phyloP scores from a whole-genome alignment of 345 rosid genomes.

The Angophora floribunda region DNA sequence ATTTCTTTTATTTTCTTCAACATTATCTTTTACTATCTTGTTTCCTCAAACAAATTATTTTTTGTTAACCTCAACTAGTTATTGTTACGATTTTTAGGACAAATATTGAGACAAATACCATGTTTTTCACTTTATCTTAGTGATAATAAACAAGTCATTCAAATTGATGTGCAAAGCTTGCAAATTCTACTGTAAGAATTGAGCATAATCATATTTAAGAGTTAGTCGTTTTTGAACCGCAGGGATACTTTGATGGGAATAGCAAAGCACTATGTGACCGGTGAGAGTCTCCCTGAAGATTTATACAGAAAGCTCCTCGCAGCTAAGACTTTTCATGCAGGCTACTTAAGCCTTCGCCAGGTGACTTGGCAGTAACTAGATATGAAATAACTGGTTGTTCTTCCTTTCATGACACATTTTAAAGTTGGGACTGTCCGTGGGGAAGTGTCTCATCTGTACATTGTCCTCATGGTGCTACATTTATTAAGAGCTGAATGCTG shows the following conservation, averaged over 20 bases:
- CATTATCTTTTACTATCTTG: not conserved
- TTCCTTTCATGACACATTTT: not conserved
- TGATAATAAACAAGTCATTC: not conserved
- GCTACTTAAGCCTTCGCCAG: constrained; percentile 81
- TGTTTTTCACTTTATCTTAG: not conserved
- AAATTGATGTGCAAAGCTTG: not conserved
- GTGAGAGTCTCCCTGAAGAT: constrained; percentile 77
- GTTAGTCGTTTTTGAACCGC: not conserved
- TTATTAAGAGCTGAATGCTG: not conserved
- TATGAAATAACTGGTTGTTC: not conserved
- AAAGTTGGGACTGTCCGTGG: not conserved
- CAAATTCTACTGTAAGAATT: too few relatives aligned
- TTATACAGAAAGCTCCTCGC: constrained; percentile 78
- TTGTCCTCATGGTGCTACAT: not conserved
- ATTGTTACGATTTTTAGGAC: not conserved
- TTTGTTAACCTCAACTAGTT: not conserved
- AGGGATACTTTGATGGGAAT: constrained; percentile 93
- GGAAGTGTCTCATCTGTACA: not conserved
- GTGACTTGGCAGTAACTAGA: constrained; percentile 18
- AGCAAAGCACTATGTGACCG: constrained; percentile 80
- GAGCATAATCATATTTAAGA: not conserved
- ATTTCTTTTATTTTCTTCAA: not conserved
- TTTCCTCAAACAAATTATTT: not conserved
- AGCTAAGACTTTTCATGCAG: constrained; percentile 85
- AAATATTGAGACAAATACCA: not conserved